These are phyloP conservation scores for Kurtzmaniella quercitrusa DNA, from an alignment of 1,139 yeast species.

Conservation along the genomic window DNA sequence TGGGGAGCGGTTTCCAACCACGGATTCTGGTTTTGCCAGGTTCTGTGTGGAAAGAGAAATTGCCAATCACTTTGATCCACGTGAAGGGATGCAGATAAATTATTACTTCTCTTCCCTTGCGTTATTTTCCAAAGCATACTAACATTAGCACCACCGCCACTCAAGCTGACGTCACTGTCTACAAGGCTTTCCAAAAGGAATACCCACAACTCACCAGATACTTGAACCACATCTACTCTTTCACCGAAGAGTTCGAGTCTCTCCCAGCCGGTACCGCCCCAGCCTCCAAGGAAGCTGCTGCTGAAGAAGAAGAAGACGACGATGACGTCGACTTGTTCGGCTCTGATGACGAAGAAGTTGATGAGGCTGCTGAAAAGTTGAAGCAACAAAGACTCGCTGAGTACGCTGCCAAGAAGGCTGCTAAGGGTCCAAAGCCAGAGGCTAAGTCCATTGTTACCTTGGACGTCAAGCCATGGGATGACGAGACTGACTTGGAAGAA, in stretches of 20 bases:
- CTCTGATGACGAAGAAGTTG: constrained; percentile 90
- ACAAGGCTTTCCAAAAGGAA: constrained; percentile 91
- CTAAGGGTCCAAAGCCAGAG: constrained; percentile 96
- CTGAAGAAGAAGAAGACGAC: constrained; percentile 75
- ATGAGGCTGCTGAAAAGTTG: constrained; percentile 93
- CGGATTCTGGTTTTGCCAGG: too few relatives aligned
- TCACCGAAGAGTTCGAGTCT: constrained; percentile 73
- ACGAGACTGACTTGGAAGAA: constrained; percentile 92
- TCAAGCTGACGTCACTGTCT: constrained; percentile 92
- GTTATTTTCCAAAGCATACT: constrained; percentile 15
- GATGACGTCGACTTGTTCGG: constrained; percentile 94
- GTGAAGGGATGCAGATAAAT: too few relatives aligned
- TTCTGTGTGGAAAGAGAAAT: too few relatives aligned
- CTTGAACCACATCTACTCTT: constrained; percentile 96
- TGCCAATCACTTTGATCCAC: too few relatives aligned
- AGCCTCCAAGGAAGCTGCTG: constrained; percentile 49
- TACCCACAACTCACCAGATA: constrained; percentile 96
- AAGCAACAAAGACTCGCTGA: constrained; percentile 97
- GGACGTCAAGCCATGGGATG: constrained; percentile 99
- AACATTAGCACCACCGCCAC: constrained; percentile 71
- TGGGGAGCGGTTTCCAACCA: not conserved
- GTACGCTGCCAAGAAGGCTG: constrained; percentile 96
- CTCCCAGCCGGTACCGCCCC: constrained; percentile 77
- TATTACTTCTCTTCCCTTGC: too few relatives aligned
- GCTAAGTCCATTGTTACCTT: constrained; percentile 96